Evolutionary conservation across 441 rosid species (phyloP).

Genomic region (Codiaeum variegatum): DNA sequence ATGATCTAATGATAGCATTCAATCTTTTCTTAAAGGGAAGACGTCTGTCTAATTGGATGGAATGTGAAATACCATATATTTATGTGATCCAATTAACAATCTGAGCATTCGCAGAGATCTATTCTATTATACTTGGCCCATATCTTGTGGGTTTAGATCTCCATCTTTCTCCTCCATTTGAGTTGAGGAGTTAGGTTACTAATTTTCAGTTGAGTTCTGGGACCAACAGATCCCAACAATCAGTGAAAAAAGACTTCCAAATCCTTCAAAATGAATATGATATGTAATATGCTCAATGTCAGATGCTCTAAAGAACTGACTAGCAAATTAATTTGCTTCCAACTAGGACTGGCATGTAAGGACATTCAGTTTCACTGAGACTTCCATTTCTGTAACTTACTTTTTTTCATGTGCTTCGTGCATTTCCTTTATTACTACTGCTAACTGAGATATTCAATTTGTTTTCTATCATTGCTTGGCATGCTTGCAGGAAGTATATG

Average conservation of each 20-base stretch:
- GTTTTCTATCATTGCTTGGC: not conserved
- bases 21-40: not conserved
- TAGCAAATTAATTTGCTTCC: not conserved
- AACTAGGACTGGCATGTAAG: not conserved
- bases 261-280: not conserved
- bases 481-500: conserved; percentile 66
- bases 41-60: not conserved
- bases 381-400: not conserved
- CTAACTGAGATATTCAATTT: not conserved
- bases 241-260: not conserved
- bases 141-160: not conserved
- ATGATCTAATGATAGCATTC: not conserved
- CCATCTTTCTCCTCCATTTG: not conserved
- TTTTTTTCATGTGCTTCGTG: not conserved
- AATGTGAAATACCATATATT: not conserved
- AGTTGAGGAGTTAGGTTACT: not conserved
- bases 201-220: not conserved
- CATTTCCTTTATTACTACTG: not conserved
- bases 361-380: not conserved
- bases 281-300: not conserved
- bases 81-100: not conserved
- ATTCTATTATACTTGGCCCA: not conserved
- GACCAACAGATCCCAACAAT: not conserved
- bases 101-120: not conserved
- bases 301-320: not conserved